Percentiles rank a stretch among this genome's conserved stretches.
Conservation (phyloP, 257 asterid species). For the Gentiana straminea region DNA sequence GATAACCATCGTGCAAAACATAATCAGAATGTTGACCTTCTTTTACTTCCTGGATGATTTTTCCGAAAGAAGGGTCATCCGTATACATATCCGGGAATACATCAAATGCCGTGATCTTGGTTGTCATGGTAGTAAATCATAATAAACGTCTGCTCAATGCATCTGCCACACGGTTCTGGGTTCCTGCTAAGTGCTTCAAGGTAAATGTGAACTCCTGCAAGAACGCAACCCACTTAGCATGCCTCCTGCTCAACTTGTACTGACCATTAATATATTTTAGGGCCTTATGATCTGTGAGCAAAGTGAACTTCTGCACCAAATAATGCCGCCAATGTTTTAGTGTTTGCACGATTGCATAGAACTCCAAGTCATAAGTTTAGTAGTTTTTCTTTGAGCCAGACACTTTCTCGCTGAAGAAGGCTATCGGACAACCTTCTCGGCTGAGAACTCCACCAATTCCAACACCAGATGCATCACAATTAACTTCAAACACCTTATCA, state of each 20-base stretch:
- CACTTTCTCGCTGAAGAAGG: conserved; percentile 2
- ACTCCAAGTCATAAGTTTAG: conserved; percentile 2
- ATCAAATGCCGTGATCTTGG: background rate
- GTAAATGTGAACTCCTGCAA: background rate
- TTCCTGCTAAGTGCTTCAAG: background rate
- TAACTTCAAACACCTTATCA: conserved; percentile 3
- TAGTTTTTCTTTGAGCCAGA: background rate
- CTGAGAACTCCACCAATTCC: conserved; percentile 4
- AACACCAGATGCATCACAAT: conserved; percentile 7
- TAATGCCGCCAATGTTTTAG: background rate
- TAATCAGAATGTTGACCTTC: background rate
- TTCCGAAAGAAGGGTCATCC: background rate
- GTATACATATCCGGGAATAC: background rate
- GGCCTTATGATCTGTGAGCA: background rate
- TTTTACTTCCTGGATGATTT: background rate
- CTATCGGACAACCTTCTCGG: background rate
- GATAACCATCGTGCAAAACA: too few species aligned
- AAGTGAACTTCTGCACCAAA: background rate
- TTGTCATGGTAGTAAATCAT: background rate
- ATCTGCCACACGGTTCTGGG: background rate
- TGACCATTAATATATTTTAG: background rate
- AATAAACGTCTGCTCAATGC: background rate
- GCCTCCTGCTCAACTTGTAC: background rate
- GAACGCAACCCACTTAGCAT: background rate
- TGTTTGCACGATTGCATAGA: background rate